Percentiles rank a stretch among this genome's conserved stretches.
phyloP scores from a whole-genome alignment of 2,329 filamentous ascomycete genomes.

The Tolypocladium ophioglossoides region DNA sequence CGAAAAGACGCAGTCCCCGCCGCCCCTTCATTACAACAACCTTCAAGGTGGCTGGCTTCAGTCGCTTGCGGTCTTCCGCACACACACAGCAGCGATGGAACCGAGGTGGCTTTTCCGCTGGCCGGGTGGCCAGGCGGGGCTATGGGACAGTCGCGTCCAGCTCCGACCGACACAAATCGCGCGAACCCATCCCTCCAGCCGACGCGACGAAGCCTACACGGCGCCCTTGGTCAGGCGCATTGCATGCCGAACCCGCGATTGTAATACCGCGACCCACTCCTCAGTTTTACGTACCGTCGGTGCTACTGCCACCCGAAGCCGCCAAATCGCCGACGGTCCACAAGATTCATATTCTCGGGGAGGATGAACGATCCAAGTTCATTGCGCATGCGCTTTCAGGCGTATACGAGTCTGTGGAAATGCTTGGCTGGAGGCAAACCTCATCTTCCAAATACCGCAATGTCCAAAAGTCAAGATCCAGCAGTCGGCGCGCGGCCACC shows the following conservation, averaged over 20 bases:
- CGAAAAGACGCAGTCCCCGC: background rate
- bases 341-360: constrained; percentile 31
- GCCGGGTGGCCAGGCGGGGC: constrained; percentile 26
- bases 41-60: constrained; percentile 24
- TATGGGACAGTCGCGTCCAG: constrained; percentile 18
- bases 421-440: constrained; percentile 17
- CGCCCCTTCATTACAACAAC: constrained; percentile 4
- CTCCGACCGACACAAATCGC: constrained; percentile 11
- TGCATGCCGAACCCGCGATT: constrained; percentile 6
- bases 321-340: constrained; percentile 21
- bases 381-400: constrained; percentile 29
- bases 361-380: constrained; percentile 28
- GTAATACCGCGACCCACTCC: constrained; percentile 4
- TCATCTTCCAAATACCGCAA: constrained; percentile 19
- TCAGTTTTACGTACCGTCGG: constrained; percentile 23
- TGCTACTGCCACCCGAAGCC: constrained; percentile 21
- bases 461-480: constrained; percentile 13
- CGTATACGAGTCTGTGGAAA: constrained; percentile 29
- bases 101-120: constrained; percentile 24
- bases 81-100: constrained; percentile 26
- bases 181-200: constrained; percentile 9
- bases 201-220: constrained; percentile 7
- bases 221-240: constrained; percentile 12
- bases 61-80: constrained; percentile 32
- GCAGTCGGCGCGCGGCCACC: constrained; percentile 8